Evolutionary conservation across 2,329 filamentous ascomycete genomes (phyloP), one percentile per base, ranked within the genome.

Genomic region (Camptophora hylomeconis): DNA sequence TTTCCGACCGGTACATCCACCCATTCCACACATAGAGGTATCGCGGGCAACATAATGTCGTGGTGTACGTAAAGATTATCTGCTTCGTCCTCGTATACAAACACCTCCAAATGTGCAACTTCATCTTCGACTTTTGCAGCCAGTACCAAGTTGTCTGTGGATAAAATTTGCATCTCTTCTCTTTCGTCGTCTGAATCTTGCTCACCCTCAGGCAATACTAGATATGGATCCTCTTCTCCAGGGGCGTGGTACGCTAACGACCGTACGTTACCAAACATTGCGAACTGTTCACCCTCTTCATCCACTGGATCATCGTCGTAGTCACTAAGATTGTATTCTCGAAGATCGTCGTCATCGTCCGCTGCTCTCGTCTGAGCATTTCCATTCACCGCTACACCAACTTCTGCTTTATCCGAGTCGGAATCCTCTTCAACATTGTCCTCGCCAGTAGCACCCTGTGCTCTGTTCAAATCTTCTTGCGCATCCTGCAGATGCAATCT

Each of bases 61-160:
- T 98, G 89, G 61, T 98, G 89, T 14, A 98, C 87, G 54, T 98
- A 98, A 37, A 98, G 75, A 53, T 98, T 98, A 58, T 95, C 89
- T 24, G 77, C 80, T 38, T 74, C 74, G 46, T 95, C 89, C 56
- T 98, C 89, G 58, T 95, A 98, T 16, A 98, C 84, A 49, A 95
- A 94, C 12, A 95, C 80, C 54, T 98, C 89, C 15, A 98, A 66
- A 56, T 95, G 87, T 11, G 89, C 87, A 37, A 98, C 76, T 52
- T 98, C 89, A 46, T 98, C 89, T 57, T 98, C 89, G 28, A 95
- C 78, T 60, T 93, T 87, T 41, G 84, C 86, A 7, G 87, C 81
- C 26, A 98, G 64, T 18, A 98, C 68, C 36, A 98, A 65, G 53
- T 95, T 98, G 58, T 98, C 89, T 10, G 82, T 89, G 3, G 82